Evolutionary conservation across 1,284 basidiomycete species (phyloP).

Genomic region (Veloboletus limbatus): DNA sequence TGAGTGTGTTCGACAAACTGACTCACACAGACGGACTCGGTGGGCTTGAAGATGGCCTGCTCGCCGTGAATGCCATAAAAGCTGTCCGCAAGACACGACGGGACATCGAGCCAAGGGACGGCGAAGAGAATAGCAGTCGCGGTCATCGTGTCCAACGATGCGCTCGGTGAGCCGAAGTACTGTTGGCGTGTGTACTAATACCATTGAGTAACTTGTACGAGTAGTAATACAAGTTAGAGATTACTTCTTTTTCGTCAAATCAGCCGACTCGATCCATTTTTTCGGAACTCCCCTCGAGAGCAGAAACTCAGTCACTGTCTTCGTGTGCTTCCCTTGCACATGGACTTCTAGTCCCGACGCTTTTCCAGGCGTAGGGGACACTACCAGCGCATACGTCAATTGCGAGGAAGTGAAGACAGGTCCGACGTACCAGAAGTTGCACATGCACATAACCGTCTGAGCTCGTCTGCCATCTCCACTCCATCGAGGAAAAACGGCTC

Average conservation of each 20-base stretch:
- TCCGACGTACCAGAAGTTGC: conserved; percentile 64
- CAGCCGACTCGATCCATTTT: conserved; percentile 64
- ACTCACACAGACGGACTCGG: conserved; percentile 38
- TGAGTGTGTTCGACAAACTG: conserved; percentile 2
- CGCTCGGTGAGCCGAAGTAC: too few species aligned
- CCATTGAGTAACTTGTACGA: too few species aligned
- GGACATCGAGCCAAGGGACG: conserved; percentile 26
- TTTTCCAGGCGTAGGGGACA: conserved; percentile 55
- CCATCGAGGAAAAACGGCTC: conserved; percentile 71
- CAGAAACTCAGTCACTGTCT: conserved; percentile 64
- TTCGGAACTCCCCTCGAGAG: conserved; percentile 67
- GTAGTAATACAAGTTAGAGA: too few species aligned
- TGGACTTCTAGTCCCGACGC: conserved; percentile 62
- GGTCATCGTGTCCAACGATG: conserved; percentile 12
- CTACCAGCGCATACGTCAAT: conserved; percentile 33
- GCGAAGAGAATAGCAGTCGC: conserved; percentile 19
- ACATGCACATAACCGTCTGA: conserved; percentile 73
- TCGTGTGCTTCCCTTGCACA: conserved; percentile 79
- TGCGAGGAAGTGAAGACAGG: neutral
- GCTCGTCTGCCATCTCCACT: conserved; percentile 76
- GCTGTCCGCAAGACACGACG: conserved; percentile 46
- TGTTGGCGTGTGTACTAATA: too few species aligned
- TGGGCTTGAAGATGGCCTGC: conserved; percentile 47
- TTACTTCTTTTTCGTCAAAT: conserved; percentile 23
- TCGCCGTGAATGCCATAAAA: conserved; percentile 54